Evolutionary conservation across 1,139 yeast genomes (phyloP), one percentile per base, ranked within the genome.

Genomic region (Petasospora fabianii): DNA sequence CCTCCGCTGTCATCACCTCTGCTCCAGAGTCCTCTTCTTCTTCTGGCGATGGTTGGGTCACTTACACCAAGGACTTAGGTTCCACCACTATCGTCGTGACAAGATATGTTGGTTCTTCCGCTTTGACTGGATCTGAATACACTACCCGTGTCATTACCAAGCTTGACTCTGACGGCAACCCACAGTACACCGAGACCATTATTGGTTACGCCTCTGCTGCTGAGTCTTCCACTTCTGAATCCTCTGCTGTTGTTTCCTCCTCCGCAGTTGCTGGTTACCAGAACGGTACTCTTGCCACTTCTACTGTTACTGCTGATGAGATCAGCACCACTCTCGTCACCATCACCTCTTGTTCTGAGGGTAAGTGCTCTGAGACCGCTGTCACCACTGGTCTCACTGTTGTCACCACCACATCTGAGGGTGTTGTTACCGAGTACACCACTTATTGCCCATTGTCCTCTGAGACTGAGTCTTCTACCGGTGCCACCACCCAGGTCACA

Each of bases 321-420:
- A 24, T 20, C 6, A 26, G 30, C 11, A 43, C 42, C 17, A 43
- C 49, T 3, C 35, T 30, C n/a, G 35, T 43, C 3, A 31, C 45
- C 13, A 34, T 47, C 11, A 48, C 50, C 4, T 47, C 55, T 27
- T 53, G 57, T 41, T 26, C 39, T 3, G 34, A 39, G 36, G 38
- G 46, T 16, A 44, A 41, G 18, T 53, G 57, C 34, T 35, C 53
- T n/a, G 37, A 39, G 28, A 30, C 45, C 20, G 47, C 47, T 26
- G 47, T 50, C 26, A 45, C 50, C 26, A 48, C 52, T 15, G 52
- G 52, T 47, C 48, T 47, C 12, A 35, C 38, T 24, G 38, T 48
- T 46, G 22, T 42, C 48, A 4, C 38, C 46, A 24, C 43, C 43
- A 7, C 34, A 30, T 12, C n/a, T 35, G 22, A 20, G 31, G 62